Evolutionary conservation across 1,139 yeast genomes (phyloP), one percentile per base, ranked within the genome.

Genomic region (Kazachstania sp.): DNA sequence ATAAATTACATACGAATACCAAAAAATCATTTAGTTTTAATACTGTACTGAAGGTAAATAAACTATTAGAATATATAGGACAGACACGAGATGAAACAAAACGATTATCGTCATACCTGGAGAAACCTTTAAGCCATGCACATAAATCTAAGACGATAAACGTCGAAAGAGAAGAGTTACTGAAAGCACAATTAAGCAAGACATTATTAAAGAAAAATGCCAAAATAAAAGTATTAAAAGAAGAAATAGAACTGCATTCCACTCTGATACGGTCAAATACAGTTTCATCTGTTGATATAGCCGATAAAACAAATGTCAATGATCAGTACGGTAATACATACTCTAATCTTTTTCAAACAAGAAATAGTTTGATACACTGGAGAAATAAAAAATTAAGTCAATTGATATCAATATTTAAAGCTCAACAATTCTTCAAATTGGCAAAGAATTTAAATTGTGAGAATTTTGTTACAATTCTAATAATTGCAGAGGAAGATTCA

Each of bases 311-410:
- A 12, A 19, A 23, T 4, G 34, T 42, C 7, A 52, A 57, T 34
- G 59, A 59, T 30, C 60, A 59, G 18, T 63, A 58, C 45, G 66
- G 64, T 4, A 51, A 49, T 19, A 56, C 51, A 26, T 60, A 52
- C 38, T 57, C 64, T 2, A 49, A 54, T 37, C 45, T 58, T 11
- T 53, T 54, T 20, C 58, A 59, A 37, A 45, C 47, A 3, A 54
- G 52, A 35, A 54, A 55, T 34, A 43, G 47, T 23, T 13, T 58
- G 12, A 51, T 48, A 5, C 35, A 37, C 7, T 19, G 61, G n/a
- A 54, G 54, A 39, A 29, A 43, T 11, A 58, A 47, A 29, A 57
- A 56, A 42, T 32, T 59, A 4, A 37, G 43, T 28, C 61, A 58
- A 44, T 45, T 60, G 15, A 43, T 60, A 8, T 41, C 39, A 5